Evolutionary conservation across 2,329 filamentous ascomycete genomes (phyloP), one percentile per base, ranked within the genome.

Genomic region (Botrytis medusae): DNA sequence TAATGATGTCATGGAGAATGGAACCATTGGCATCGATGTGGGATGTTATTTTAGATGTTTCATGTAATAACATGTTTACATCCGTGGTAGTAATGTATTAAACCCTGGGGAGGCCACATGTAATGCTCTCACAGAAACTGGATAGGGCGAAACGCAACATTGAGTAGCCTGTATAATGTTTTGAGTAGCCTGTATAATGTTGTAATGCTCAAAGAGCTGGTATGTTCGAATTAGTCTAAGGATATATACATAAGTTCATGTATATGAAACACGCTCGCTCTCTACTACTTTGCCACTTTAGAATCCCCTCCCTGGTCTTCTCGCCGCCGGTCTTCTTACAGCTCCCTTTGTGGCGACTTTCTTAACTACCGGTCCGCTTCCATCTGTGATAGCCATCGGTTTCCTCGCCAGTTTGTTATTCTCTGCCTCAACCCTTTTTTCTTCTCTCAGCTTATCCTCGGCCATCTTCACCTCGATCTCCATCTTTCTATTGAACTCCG

Each of bases 381-480:
- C 65, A 32, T 69, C 65, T 9, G 65, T 42, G n/a, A 69, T 37
- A 16, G 46, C 57, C n/a, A 64, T 32, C 37, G 73, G 65, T 57
- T 85, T 86, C 79, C 85, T 86, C 64, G 79, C 77, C 29, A 80
- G 79, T 74, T 82, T 83, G 74, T 87, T 85, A 67, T 84, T 85
- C 76, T 89, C 87, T 20, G 83, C 84, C 73, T 82, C 83, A 74
- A 86, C 81, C 76, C 86, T 85, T 75, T 88, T 85, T 77, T 92
- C 88, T 75, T 92, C 90, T 32, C 86, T 84, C 73, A 89, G 88
- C 81, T 94, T 93, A 81, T 98, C 95, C 76, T 92, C 91, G 0
- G 92, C 94, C 92, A 98, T 98, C 83, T 97, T 90, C 4, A 92
- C 87, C 84, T 98, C 95, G 75, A 98, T 95, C 83, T 98, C 95